Base-by-base conservation (phyloP, 176 grass and related monocot species). In the Tillandsia fasciculata region DNA sequence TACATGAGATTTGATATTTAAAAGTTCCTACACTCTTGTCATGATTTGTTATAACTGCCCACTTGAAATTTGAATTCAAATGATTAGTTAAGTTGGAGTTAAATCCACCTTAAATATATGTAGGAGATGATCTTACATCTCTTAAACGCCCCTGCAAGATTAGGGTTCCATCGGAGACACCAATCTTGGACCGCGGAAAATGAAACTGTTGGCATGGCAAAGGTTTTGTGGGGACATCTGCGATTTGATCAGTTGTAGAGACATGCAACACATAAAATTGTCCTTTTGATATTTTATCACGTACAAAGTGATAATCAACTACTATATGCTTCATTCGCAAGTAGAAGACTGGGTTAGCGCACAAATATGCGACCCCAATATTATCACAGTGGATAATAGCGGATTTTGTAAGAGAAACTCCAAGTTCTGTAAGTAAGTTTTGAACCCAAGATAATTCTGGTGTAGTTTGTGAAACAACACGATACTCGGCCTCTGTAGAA, bases 291-390 rank as follows among this genome's bases (percentile, higher is more conserved):
- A 69, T 15, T 18, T 10, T 11, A n/a, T 77, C 50, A 1, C 51
- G 7, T 8, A 69, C 48, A 69, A 77, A 77, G 24, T 77, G 49
- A 6, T 52, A 68, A 51, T 77, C 49, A 17, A 78, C 61, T 2
- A 28, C 50, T 3, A 78, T 63, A 59, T 78, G 50, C 59, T 78
- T 70, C 0, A 18, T 78, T 8, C 65, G 18, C 8, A 50, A 26
- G 26, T 78, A 65, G 18, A 78, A 70, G 0, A 69, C 14, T 1
- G 53, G 53, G 15, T 72, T 79, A 1, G 56, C 2, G 12, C 14
- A 11, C 1, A 79, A 49, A 13, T 64, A 72, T 1, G 47, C 58
- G 0, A 47, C 56, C 10, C 67, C 67, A 10, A 79, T 56, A 10
- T 72, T 79, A 48, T 79, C 77, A 72, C 57, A 79, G 8, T 20